Evolutionary conservation across 805 yeast genomes (phyloP).

Genomic region (Jamesozyma hellenica): DNA sequence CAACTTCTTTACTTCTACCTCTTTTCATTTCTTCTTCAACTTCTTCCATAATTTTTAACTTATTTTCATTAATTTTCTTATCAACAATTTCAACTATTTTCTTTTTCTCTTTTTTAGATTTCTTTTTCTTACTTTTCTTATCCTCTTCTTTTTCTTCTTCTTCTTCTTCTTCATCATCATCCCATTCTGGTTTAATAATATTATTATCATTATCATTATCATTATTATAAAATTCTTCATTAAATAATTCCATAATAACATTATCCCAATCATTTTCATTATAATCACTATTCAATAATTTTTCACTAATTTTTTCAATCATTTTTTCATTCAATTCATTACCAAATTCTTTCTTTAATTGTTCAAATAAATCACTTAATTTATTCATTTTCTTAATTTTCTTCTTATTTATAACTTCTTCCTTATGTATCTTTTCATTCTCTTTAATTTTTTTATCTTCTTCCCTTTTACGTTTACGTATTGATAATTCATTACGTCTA

Average conservation of each 20-base stretch:
- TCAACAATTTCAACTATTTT: conserved; percentile 60
- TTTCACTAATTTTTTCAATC: conserved; percentile 59
- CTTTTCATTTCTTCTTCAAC: conserved; percentile 45
- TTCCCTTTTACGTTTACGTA: conserved; percentile 52
- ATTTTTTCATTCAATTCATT: conserved; percentile 44
- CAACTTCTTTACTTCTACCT: conserved; percentile 47
- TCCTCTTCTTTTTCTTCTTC: conserved; percentile 31
- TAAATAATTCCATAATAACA: conserved; percentile 73
- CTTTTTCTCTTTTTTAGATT: conserved; percentile 52
- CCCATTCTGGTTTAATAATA: conserved; percentile 71
- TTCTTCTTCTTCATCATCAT: conserved; percentile 32
- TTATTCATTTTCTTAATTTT: conserved; percentile 68
- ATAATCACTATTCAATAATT: conserved; percentile 77
- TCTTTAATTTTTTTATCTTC: conserved; percentile 57
- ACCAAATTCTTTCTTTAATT: conserved; percentile 35
- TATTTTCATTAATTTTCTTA: conserved; percentile 65
- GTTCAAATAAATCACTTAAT: conserved; percentile 53
- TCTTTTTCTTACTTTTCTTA: conserved; percentile 47
- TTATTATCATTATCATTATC: conserved; percentile 6
- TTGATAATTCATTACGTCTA: conserved; percentile 64
- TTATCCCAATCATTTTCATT: conserved; percentile 86
- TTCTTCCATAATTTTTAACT: conserved; percentile 55
- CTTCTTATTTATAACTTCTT: conserved; percentile 56
- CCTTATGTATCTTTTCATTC: conserved; percentile 43
- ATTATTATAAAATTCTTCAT: conserved; percentile 70